These are phyloP conservation scores for Fusarium xyrophilum DNA, from an alignment of 2,329 filamentous ascomycete species.

Conservation along the genomic window DNA sequence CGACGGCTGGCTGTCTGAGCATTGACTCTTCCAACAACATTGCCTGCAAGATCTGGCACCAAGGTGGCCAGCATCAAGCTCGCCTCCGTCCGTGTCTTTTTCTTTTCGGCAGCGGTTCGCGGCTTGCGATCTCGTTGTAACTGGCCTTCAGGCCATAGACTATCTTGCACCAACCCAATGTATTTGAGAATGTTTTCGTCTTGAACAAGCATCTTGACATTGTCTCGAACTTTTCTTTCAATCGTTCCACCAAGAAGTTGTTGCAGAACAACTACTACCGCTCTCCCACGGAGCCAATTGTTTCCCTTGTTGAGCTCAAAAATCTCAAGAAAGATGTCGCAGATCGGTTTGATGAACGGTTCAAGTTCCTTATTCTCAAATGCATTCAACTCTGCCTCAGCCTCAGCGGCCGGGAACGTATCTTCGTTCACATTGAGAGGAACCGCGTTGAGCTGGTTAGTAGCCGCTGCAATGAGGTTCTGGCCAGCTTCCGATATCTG, in stretches of 20 bases:
- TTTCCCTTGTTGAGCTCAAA: slow-evolving; percentile 95
- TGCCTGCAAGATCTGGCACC: slow-evolving; percentile 88
- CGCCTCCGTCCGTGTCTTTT: slow-evolving; percentile 83
- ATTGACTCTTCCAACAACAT: slow-evolving; percentile 91
- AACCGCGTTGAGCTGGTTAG: slow-evolving; percentile 66
- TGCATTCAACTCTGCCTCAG: slow-evolving; percentile 90
- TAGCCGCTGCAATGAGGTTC: slow-evolving; percentile 82
- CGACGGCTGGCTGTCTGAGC: slow-evolving; percentile 88
- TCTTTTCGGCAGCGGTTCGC: slow-evolving; percentile 75
- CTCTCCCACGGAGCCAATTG: slow-evolving; percentile 95
- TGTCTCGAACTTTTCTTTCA: slow-evolving; percentile 91
- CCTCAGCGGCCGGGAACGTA: slow-evolving; percentile 69
- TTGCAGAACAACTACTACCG: slow-evolving; percentile 94
- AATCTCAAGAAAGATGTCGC: slow-evolving; percentile 93
- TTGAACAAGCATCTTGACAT: slow-evolving; percentile 73
- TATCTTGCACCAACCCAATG: slow-evolving; percentile 73
- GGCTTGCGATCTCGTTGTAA: slow-evolving; percentile 57
- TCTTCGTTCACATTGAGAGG: slow-evolving; percentile 62
- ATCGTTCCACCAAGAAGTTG: slow-evolving; percentile 95
- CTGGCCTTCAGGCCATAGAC: slow-evolving; percentile 80
- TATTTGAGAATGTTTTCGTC: slow-evolving; percentile 83
- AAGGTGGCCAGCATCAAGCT: slow-evolving; percentile 88
- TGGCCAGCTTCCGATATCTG: slow-evolving; percentile 93
- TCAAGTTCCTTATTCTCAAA: slow-evolving; percentile 90
- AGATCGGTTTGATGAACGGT: slow-evolving; percentile 98